phyloP scores from a whole-genome alignment of 1,284 basidiomycete species.

The Microbotryum intermedium region DNA sequence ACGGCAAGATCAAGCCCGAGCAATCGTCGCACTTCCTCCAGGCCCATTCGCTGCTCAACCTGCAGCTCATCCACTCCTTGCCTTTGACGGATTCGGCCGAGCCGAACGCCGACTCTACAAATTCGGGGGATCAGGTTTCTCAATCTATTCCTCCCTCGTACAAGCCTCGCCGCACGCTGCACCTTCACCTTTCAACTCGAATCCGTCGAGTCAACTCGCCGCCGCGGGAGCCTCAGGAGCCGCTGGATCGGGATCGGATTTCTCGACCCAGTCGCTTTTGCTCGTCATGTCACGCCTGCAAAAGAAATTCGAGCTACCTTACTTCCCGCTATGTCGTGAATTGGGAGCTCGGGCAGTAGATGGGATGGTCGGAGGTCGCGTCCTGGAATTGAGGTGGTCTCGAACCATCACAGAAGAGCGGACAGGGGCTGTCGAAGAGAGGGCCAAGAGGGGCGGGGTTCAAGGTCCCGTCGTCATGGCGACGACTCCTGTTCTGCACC shows the following conservation, averaged over 20 bases:
- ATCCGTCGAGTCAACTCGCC: slow-evolving; percentile 29
- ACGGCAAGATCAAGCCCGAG: slow-evolving; percentile 13
- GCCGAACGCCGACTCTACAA: neutral
- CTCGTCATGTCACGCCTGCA: slow-evolving; percentile 47
- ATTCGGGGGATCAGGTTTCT: slow-evolving; percentile 14
- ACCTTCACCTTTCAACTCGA: slow-evolving; percentile 64
- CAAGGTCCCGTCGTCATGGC: slow-evolving; percentile 60
- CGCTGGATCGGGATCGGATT: slow-evolving; percentile 28
- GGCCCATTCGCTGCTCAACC: slow-evolving; percentile 32
- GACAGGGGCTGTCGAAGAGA: slow-evolving; percentile 15
- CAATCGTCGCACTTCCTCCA: slow-evolving; percentile 32
- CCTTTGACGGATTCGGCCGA: slow-evolving; percentile 1
- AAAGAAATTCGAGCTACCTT: slow-evolving; percentile 49
- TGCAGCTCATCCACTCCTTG: slow-evolving; percentile 33
- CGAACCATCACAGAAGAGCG: slow-evolving; percentile 53
- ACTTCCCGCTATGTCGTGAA: slow-evolving; percentile 67
- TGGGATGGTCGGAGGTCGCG: slow-evolving; percentile 63
- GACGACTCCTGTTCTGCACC: slow-evolving; percentile 64
- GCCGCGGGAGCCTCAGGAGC: slow-evolving; percentile 1
- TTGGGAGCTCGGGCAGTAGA: slow-evolving; percentile 67
- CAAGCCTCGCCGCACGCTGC: slow-evolving; percentile 60
- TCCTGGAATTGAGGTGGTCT: slow-evolving; percentile 67
- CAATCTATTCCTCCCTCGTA: slow-evolving; percentile 27
- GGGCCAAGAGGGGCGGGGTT: neutral
- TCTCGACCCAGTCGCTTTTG: slow-evolving; percentile 46